A percentile compares a stretch with the other conserved stretches of the same genome.
Conservation (phyloP, 1,284 basidiomycete genomes). For the Pulveroboletus sp. region DNA sequence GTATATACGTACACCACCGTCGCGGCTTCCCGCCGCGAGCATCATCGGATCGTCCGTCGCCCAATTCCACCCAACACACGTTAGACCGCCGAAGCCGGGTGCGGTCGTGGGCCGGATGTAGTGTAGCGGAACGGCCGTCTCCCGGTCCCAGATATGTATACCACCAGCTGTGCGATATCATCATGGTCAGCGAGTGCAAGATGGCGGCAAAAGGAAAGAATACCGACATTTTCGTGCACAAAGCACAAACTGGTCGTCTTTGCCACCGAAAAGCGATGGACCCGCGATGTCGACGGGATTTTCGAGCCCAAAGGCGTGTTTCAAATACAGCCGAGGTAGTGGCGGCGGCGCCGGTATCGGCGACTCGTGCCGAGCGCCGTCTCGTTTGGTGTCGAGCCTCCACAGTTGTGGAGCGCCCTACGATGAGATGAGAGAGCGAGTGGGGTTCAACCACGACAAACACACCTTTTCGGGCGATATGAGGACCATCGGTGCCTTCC, state of each 20-base stretch:
- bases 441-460: not conserved
- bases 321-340: slow-evolving; percentile 46
- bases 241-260: slow-evolving; percentile 69
- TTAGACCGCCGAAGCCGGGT: slow-evolving; percentile 52
- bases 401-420: slow-evolving; percentile 79
- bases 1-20: slow-evolving; percentile 71
- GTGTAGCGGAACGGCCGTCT: slow-evolving; percentile 64
- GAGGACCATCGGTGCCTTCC: slow-evolving; percentile 57
- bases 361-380: slow-evolving; percentile 36
- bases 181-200: not conserved
- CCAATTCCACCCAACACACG: slow-evolving; percentile 75
- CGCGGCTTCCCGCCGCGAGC: slow-evolving; percentile 76
- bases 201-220: slow-evolving; percentile 1
- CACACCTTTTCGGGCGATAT: slow-evolving; percentile 56
- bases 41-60: slow-evolving; percentile 64
- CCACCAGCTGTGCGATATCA: slow-evolving; percentile 54
- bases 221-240: slow-evolving; percentile 67
- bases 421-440: slow-evolving; percentile 7
- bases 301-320: slow-evolving; percentile 72
- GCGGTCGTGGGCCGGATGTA: slow-evolving; percentile 51
- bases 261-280: slow-evolving; percentile 75
- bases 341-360: slow-evolving; percentile 28
- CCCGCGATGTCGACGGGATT: slow-evolving; percentile 69
- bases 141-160: slow-evolving; percentile 81
- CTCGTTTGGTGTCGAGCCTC: slow-evolving; percentile 65